A percentile compares a stretch with the other conserved stretches of the same genome.
phyloP scores from a whole-genome alignment of 495 filamentous ascomycete genomes.

The Penicillium chermesinum region DNA sequence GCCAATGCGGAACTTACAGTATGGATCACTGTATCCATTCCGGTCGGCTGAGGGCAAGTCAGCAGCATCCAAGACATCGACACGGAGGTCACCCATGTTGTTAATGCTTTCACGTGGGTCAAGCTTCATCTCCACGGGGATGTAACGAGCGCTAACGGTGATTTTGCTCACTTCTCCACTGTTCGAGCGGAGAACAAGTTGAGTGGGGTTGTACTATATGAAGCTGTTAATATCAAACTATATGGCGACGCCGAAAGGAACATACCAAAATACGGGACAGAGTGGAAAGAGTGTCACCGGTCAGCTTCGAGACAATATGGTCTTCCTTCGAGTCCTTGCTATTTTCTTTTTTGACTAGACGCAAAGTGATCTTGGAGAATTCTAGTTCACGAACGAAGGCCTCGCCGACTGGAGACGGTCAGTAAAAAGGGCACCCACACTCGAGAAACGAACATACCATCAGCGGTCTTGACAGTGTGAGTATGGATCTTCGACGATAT shows the following conservation, averaged over 20 bases:
- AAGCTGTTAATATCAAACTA: constrained; percentile 31
- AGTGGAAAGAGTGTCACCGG: constrained; percentile 78
- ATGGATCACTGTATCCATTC: constrained; percentile 95
- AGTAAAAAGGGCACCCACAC: constrained; percentile 32
- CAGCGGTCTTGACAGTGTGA: constrained; percentile 65
- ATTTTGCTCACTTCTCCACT: constrained; percentile 74
- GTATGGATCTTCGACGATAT: constrained; percentile 66
- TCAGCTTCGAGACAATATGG: constrained; percentile 72
- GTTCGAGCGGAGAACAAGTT: constrained; percentile 67
- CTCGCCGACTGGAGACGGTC: constrained; percentile 60
- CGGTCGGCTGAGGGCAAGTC: constrained; percentile 89
- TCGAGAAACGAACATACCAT: too few species aligned
- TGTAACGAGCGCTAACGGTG: constrained; percentile 87
- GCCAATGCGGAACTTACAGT: constrained; percentile 88
- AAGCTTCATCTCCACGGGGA: constrained; percentile 88
- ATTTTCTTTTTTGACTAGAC: constrained; percentile 70
- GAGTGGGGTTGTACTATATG: constrained; percentile 70
- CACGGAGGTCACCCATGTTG: constrained; percentile 90
- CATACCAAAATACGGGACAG: constrained; percentile 69
- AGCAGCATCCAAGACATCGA: constrained; percentile 83
- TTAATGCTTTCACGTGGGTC: constrained; percentile 95
- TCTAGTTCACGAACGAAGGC: constrained; percentile 95
- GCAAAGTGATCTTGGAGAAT: constrained; percentile 85
- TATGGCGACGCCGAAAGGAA: constrained; percentile 3
- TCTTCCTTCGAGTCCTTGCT: too few species aligned